Conservation (phyloP, 108 stramenopile genomes). For the Skeletonema menzelii region DNA sequence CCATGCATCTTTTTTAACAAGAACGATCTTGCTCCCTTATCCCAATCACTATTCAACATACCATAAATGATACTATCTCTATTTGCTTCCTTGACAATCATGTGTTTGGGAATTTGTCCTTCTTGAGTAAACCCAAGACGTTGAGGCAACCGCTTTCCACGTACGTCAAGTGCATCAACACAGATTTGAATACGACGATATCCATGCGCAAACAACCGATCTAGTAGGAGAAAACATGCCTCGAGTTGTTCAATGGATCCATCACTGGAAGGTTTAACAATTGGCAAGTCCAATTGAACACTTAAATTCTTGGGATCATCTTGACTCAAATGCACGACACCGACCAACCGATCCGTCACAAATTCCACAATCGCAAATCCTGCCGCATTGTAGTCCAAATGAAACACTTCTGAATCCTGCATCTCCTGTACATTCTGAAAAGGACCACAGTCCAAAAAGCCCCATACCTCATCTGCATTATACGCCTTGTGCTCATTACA, state of each 20-base stretch:
- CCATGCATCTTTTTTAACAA: slow-evolving; percentile 77
- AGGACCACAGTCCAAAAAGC: slow-evolving; percentile 77
- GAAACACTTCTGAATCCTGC: slow-evolving; percentile 66
- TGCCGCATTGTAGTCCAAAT: slow-evolving; percentile 54
- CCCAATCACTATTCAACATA: slow-evolving; percentile 89
- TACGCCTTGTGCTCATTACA: slow-evolving; percentile 57
- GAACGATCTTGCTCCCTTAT: slow-evolving; percentile 69
- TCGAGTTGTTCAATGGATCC: slow-evolving; percentile 75
- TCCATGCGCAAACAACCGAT: slow-evolving; percentile 81
- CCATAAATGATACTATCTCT: slow-evolving; percentile 80
- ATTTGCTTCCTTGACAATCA: slow-evolving; percentile 80
- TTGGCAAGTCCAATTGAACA: slow-evolving; percentile 75
- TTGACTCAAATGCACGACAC: slow-evolving; percentile 60
- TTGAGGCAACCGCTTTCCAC: slow-evolving; percentile 54
- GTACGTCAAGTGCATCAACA: slow-evolving; percentile 65
- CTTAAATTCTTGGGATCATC: slow-evolving; percentile 75
- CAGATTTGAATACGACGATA: slow-evolving; percentile 82
- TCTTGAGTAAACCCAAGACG: slow-evolving; percentile 80
- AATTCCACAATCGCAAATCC: slow-evolving; percentile 79
- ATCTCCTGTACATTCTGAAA: slow-evolving; percentile 50
- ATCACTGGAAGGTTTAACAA: slow-evolving; percentile 55
- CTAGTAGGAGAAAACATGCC: slow-evolving; percentile 77
- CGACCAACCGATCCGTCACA: slow-evolving; percentile 68
- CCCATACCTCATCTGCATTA: slow-evolving; percentile 80
- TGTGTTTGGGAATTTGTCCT: slow-evolving; percentile 68